Conservation (phyloP, 805 yeast species). For the Starmerella sp. region DNA sequence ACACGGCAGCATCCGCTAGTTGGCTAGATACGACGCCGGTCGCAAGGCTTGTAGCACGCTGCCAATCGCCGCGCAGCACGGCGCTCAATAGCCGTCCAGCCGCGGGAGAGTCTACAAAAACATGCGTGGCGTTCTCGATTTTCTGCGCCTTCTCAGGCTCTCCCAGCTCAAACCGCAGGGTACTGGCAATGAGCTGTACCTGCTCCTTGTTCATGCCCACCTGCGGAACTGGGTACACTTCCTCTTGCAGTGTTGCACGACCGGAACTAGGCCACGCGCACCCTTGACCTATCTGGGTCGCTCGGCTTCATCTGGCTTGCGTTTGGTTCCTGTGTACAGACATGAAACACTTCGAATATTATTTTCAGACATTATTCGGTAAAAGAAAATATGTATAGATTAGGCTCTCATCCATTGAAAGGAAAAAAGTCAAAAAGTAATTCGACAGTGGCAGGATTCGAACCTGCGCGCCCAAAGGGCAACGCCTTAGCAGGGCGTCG, state of each 20-base stretch:
- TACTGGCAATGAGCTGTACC: not conserved
- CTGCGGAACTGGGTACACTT: not conserved
- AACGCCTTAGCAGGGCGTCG: constrained; percentile 25
- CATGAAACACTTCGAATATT: too few relatives aligned
- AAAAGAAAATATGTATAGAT: too few relatives aligned
- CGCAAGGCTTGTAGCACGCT: not conserved
- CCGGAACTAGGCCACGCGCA: too few relatives aligned
- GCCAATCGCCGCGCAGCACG: not conserved
- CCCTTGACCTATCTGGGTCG: too few relatives aligned
- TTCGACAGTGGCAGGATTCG: constrained; percentile 23
- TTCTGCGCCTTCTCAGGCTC: not conserved
- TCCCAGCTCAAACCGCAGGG: not conserved
- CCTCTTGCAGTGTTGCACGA: too few relatives aligned
- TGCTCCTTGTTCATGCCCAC: constrained; percentile 2
- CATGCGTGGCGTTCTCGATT: not conserved
- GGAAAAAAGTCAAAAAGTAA: not conserved
- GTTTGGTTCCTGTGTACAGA: too few relatives aligned
- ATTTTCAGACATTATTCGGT: not conserved
- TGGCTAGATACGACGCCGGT: not conserved
- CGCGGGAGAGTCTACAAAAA: not conserved
- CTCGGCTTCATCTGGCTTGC: too few relatives aligned
- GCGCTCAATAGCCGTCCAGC: not conserved
- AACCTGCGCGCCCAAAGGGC: constrained; percentile 25
- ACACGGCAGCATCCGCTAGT: not conserved
- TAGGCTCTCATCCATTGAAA: not conserved